A percentile compares a stretch with the other conserved stretches of the same genome.
Evolutionary conservation across 2,329 filamentous ascomycete species (phyloP).

Genomic region (Neospermospora avenae): DNA sequence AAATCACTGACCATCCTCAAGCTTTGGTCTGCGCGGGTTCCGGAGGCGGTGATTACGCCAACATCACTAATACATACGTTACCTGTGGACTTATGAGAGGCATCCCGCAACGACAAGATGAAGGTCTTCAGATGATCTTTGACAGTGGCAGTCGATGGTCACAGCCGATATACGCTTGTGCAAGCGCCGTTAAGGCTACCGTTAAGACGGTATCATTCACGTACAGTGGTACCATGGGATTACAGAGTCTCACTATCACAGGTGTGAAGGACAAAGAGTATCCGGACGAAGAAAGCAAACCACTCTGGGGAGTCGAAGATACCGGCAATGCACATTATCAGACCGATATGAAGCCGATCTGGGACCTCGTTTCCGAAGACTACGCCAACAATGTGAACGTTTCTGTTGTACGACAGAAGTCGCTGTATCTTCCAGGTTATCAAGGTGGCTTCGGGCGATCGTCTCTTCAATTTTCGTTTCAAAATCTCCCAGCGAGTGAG

Average conservation of each 20-base stretch:
- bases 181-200: constrained; percentile 40
- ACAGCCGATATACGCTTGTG: constrained; percentile 43
- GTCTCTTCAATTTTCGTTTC: background rate
- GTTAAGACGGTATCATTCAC: constrained; percentile 45
- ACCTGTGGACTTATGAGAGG: constrained; percentile 42
- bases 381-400: constrained; percentile 35
- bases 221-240: constrained; percentile 39
- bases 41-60: constrained; percentile 35
- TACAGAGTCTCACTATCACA: constrained; percentile 37
- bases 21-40: constrained; percentile 35
- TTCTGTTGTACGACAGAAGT: constrained; percentile 30
- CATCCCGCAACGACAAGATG: constrained; percentile 38
- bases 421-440: constrained; percentile 23
- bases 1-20: background rate
- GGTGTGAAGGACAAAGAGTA: constrained; percentile 37
- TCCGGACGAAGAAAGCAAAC: constrained; percentile 20
- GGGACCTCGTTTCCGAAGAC: constrained; percentile 39
- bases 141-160: constrained; percentile 43
- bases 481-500: constrained; percentile 37
- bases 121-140: constrained; percentile 36
- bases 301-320: constrained; percentile 40
- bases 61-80: constrained; percentile 42
- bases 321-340: constrained; percentile 25
- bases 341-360: constrained; percentile 35
- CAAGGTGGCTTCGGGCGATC: background rate